Evolutionary conservation across 1,284 basidiomycete species (phyloP), one percentile per base, ranked within the genome.

Genomic region (Pascua guehoae): DNA sequence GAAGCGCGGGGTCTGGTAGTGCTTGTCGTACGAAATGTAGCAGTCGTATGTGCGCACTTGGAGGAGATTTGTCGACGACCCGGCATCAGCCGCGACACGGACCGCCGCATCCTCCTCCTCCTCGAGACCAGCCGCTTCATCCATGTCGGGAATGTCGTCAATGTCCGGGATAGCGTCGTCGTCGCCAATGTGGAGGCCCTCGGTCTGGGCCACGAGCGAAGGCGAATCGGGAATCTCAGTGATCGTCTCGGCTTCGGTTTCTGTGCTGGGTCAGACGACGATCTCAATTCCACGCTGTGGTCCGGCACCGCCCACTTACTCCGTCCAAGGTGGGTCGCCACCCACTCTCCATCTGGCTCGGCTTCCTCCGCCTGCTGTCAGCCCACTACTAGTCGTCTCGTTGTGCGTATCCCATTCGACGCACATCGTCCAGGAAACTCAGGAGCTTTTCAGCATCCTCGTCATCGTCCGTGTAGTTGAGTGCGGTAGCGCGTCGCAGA

Each of bases 1-100:
- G 75, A 95, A 89, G 66, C 92, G 85, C 32, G 92, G 92, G 15
- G 93, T 96, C 77, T 96, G 93, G 77, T 96, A 96, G 77, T 93
- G 94, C 81, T 98, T 98, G 84, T 98, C 95, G 79, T 98, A 98
- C 39, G 66, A 93, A 80, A 99, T 98, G 86, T 97, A 91, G 73
- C 97, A 96, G 78, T 99, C 96, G 81, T 99, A 99, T 18, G 94
- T 98, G 69, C 95, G 85, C 46, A 98, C 91, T 81, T 92, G 90
- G 44, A 98, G 81, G 24, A 98, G 80, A 69, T 97, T 97, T 86
- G 63, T 63, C 12, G 52, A 57, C 16, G 49, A 47, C 37, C 44
- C 49, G 24, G 16, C 0, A 16, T 55, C 12, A 56, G 51, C 41
- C 8, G 2, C 9, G 4, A 43, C 11, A n/a, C 15, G n/a, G 7